Base-by-base conservation (phyloP, 2,329 filamentous ascomycete genomes). In the Stagonosporopsis chrysanthemi region DNA sequence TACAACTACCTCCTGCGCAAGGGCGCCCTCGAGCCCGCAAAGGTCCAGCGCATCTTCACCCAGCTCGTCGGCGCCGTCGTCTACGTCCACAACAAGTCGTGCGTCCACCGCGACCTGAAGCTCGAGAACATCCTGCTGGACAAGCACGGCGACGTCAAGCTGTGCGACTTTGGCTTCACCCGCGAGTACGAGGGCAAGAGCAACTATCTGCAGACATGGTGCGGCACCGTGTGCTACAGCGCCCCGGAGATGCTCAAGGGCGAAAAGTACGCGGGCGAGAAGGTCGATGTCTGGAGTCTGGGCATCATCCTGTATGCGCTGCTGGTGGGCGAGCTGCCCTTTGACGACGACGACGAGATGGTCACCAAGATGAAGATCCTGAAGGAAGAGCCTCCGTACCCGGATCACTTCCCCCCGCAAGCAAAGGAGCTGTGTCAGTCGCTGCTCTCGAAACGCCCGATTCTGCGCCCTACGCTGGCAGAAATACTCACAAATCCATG, bases 191-290 rank as follows among this genome's bases (percentile, higher is more conserved):
- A 97, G 77, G 94, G 94, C 58, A 92, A 96, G 69, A 86, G 91
- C 28, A 98, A 93, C 75, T 94, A 98, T 71, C 80, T 99, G 52
- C 94, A 98, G 77, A 99, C 95, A 1, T 99, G 97, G 78, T 99
- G 95, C 75, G 95, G 95, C 5, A 99, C 95, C 0, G 89, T 99
- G 61, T 98, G 94, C 79, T 99, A 99, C 78, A 97, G 92, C 52
- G 95, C 95, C 2, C 95, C 95, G 2, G 95, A 99, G 77, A 99
- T 99, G 95, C 83, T 99, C 38, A 97, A 95, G 76, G 95, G 93
- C 36, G 95, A 99, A 76, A 98, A 96, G 77, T 99, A 99, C 74
- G 95, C 93, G 0, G 94, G 92, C 24, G 92, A 97, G 80, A 98
- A 97, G 80, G 94, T 99, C 45, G 95, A 99, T 71, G 92, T 99